Evolutionary conservation across 2,329 filamentous ascomycete genomes (phyloP).

Genomic region (Rhinocladiella mackenziei): DNA sequence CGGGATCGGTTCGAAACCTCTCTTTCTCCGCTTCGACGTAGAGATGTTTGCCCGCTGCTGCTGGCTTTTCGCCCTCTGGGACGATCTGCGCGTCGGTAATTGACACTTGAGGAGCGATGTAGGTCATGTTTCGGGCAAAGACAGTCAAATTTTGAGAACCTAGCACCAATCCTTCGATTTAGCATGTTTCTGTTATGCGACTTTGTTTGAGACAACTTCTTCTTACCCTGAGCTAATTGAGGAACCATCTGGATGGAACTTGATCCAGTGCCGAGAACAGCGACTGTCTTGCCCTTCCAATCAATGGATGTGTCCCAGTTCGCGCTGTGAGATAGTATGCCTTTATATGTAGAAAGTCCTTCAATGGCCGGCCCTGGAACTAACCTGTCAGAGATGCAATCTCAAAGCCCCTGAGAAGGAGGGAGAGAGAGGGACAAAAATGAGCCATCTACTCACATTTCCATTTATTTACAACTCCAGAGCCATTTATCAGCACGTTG

Average conservation of each 20-base stretch:
- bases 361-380: conserved; percentile 39
- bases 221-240: conserved; percentile 18
- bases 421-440: no score
- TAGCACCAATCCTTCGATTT: neutral
- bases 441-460: conserved; percentile 30
- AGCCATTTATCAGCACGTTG: conserved; percentile 38
- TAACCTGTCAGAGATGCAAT: neutral
- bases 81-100: conserved; percentile 11
- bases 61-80: conserved; percentile 5
- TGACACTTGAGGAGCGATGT: conserved; percentile 26
- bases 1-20: conserved; percentile 19
- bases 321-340: conserved; percentile 34
- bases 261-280: conserved; percentile 61
- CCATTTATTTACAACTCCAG: conserved; percentile 39
- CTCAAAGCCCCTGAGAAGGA: no score
- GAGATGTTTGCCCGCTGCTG: conserved; percentile 14
- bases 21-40: conserved; percentile 24
- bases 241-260: conserved; percentile 53
- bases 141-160: conserved; percentile 31
- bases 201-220: conserved; percentile 33
- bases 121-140: conserved; percentile 30
- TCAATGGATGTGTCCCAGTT: conserved; percentile 40
- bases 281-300: conserved; percentile 56
- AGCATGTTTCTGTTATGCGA: neutral
- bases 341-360: conserved; percentile 36